Evolutionary conservation across 78 protist species (phyloP), one percentile per base, ranked within the genome.

Genomic region (Neovahlkampfia damariscottae): DNA sequence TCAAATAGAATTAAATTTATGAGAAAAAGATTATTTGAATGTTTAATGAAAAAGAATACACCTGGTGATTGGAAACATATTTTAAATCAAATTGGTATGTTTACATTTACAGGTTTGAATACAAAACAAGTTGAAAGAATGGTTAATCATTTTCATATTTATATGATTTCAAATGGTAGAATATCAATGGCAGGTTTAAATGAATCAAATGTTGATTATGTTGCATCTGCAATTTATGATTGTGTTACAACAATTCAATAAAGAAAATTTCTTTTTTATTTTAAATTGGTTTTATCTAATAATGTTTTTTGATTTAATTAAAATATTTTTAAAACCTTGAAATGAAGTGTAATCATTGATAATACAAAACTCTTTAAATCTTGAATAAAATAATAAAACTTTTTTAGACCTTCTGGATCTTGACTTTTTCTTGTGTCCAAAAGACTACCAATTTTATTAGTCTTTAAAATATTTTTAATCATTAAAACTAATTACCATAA

Each of bases 331-430:
- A n/a, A n/a, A n/a, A 89, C 92, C 89, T 91, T 93, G 91, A 96
- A 96, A 80, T 96, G 99, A 38, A 96, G 80, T 34, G 85, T 82
- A 50, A 94, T 93, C 9, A 92, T 74, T 8, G 97, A 81, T 78
- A 94, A 89, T 35, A 95, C 98, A 10, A 96, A 62, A 81, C 96
- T 87, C 67, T 91, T 92, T 31, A 96, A 70, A 67, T 96, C 99
- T 83, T 94, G 81, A 38, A n/a, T n/a, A n/a, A 96, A 76, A 82
- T 92, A 96, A 88, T 93, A 95, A 81, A 95, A 95, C 27, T 79
- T 81, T 32, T 87, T 80, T 50, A 96, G 89, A 10, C 98, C 99
- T 28, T 95, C 98, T 7, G 98, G 96, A 67, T 96, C 99, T 74
- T 88, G 68, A 66, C 77, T 2, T 59, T 79, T 74, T 1, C 41